Base-by-base conservation (phyloP, 208 protist species). In the Leishmania lainsoni region DNA sequence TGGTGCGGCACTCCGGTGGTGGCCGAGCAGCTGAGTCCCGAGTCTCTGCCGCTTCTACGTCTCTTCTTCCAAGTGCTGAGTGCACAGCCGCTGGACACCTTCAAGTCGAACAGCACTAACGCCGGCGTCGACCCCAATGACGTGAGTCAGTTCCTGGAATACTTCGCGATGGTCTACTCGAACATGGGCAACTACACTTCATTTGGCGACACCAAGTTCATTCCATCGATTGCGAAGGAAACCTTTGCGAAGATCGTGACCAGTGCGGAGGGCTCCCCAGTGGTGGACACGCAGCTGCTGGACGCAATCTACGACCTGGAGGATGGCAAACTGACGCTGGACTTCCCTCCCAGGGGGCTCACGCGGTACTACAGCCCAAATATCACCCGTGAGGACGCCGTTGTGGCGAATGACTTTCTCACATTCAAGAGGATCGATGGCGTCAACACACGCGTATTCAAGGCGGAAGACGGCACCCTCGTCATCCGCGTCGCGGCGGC, bases 161-260 rank as follows among this genome's bases (percentile, higher is more conserved):
- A 98, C 88, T 79, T 89, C 17, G 91, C 95, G 14, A 70, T 88
- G 48, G 87, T 98, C 56, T 98, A 95, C 89, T 82, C 88, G 42
- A 99, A 98, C 88, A 92, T 97, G 91, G 97, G 97, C 79, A 99
- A 99, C 90, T 99, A 98, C 78, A 70, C 92, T 26, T 91, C 82
- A 42, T 99, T 99, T 81, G 97, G 97, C 54, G 97, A 99, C 87
- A 95, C 86, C 75, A 99, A 99, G 87, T 98, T 98, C 65, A 75
- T 98, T 26, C 95, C 95, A 4, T 68, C 89, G 59, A 91, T 90
- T 75, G 45, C 82, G 14, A 76, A 86, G 61, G 90, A 94, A 22
- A 77, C 69, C 1, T 97, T 98, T 39, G 79, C 70, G 70, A 63
- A 54, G 75, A 86, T 98, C 48, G 80, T 96, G 45, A 80, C 26